phyloP scores from a whole-genome alignment of 306 rosid genomes.

The Lotus japonicus region DNA sequence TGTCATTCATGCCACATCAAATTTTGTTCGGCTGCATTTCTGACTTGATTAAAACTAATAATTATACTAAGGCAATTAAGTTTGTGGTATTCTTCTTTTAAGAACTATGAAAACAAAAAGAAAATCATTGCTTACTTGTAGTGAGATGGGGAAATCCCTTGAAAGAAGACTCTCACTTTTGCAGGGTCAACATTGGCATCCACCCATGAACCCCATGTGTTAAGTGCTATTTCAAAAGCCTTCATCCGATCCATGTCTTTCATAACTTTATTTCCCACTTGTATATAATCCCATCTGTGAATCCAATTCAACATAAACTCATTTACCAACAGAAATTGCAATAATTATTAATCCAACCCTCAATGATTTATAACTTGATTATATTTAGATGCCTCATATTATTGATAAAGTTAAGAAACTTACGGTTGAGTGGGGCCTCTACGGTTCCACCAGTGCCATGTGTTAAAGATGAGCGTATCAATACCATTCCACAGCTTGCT shows the following conservation, averaged over 20 bases:
- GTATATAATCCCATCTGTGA: constrained; percentile 73
- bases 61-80: too few relatives aligned
- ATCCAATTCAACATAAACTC: background rate
- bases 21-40: too few relatives aligned
- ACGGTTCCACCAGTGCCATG: constrained; percentile 99
- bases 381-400: too few relatives aligned
- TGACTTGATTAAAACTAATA: too few relatives aligned
- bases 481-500: constrained; percentile 54
- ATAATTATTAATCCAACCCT: too few relatives aligned
- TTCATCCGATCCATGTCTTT: constrained; percentile 79
- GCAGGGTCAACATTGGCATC: constrained; percentile 54
- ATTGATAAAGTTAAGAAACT: background rate
- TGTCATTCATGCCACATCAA: too few relatives aligned
- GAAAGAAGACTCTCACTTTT: constrained; percentile 58
- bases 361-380: too few relatives aligned
- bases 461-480: constrained; percentile 80
- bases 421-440: constrained; percentile 96
- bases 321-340: background rate
- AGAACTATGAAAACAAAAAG: too few relatives aligned
- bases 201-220: constrained; percentile 79
- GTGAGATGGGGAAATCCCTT: constrained; percentile 96
- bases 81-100: too few relatives aligned
- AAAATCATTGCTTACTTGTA: constrained; percentile 77
- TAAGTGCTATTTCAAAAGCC: constrained; percentile 77
- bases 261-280: constrained; percentile 31